Percentiles rank a stretch among this genome's conserved stretches.
Evolutionary conservation across 805 yeast genomes (phyloP).

Genomic region (Ogataea haglerorum): DNA sequence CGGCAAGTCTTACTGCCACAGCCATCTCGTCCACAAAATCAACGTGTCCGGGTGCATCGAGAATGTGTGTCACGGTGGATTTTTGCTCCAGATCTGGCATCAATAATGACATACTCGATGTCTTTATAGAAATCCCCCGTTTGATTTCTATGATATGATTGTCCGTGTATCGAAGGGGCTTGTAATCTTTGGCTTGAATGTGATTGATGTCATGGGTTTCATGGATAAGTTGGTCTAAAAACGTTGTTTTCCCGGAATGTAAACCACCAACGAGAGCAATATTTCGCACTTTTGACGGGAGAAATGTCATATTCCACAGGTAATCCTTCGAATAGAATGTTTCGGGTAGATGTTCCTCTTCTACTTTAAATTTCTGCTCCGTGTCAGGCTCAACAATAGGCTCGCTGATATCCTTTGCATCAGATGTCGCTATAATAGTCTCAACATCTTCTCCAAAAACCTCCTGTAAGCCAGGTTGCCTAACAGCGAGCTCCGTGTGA

Average conservation of each 20-base stretch:
- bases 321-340: conserved; percentile 62
- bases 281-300: conserved; percentile 69
- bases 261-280: conserved; percentile 76
- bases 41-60: conserved; percentile 92
- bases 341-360: conserved; percentile 53
- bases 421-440: conserved; percentile 50
- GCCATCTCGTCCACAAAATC: conserved; percentile 77
- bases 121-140: conserved; percentile 65
- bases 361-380: conserved; percentile 43
- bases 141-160: conserved; percentile 64
- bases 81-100: conserved; percentile 49
- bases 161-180: conserved; percentile 65
- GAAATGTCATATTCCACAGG: conserved; percentile 41
- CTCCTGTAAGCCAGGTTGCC: conserved; percentile 34
- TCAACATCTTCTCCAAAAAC: conserved; percentile 64
- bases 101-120: conserved; percentile 60
- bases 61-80: conserved; percentile 56
- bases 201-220: conserved; percentile 56
- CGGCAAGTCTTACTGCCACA: conserved; percentile 54
- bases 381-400: conserved; percentile 62
- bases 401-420: conserved; percentile 43
- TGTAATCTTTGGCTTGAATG: conserved; percentile 36
- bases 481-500: conserved; percentile 16
- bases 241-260: conserved; percentile 82
- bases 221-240: conserved; percentile 62